Evolutionary conservation across 805 yeast species (phyloP), one percentile per base, ranked within the genome.

Genomic region (Yamadazyma sp.): DNA sequence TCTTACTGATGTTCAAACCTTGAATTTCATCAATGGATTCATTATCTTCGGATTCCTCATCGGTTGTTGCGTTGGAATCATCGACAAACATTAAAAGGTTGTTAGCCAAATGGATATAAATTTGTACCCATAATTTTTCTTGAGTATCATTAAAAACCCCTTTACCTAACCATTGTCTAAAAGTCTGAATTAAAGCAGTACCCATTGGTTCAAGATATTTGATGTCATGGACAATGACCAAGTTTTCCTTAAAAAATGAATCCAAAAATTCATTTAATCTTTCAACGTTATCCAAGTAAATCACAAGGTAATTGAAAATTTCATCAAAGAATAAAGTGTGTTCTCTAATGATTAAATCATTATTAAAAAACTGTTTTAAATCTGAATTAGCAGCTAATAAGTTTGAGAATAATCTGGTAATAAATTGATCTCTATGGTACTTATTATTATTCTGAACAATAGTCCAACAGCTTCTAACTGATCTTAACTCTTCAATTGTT

Each of bases 151-250:
- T 45, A 36, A 62, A 61, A 17, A 49, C 44, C 7, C 55, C 57
- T 7, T 40, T 43, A 11, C 65, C 68, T 37, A 65, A 52, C 51
- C 58, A 48, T 43, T 58, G 60, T 27, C 57, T 57, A 38, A 65
- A 58, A 4, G 72, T 65, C 34, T 55, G 56, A 18, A 65, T 53
- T 30, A 67, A 47, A 7, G 64, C 58, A 21, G 51, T 38, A n/a
- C 72, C 71, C 67, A 67, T 57, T 20, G 66, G 64, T 43, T 65
- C 73, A 43, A 66, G 55, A 45, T 66, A 65, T 5, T 48, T 43
- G 3, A 61, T 58, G 13, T 39, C 42, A 7, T 40, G 31, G 18
- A 57, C 48, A 32, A 63, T 46, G 7, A 43, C 38, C 6, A 47
- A 49, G 42, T 65, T 59, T 32, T 62, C 68, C 14, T 45, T 40